Evolutionary conservation across 2,329 filamentous ascomycete genomes (phyloP).

Genomic region (Calonectria naviculata): DNA sequence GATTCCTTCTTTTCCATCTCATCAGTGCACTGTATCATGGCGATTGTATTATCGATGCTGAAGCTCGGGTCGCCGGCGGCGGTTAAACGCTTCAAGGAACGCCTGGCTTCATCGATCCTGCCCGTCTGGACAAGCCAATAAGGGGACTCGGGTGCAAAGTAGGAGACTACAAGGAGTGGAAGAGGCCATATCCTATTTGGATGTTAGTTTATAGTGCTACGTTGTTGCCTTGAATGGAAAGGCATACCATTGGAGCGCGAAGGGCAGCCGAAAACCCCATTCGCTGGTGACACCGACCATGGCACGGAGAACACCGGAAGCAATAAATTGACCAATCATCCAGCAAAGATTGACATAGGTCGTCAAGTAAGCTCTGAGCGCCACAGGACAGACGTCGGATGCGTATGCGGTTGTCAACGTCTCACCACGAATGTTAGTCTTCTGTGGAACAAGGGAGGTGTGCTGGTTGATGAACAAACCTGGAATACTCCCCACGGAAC

Average conservation of each 20-base stretch:
- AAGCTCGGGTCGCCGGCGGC: background rate
- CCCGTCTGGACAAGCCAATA: background rate
- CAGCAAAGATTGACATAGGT: no score
- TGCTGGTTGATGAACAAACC: background rate
- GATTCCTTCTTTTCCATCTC: background rate
- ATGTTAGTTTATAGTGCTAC: background rate
- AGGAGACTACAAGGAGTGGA: background rate
- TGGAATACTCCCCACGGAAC: slow-evolving; percentile 38
- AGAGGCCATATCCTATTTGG: background rate
- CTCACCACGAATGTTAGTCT: background rate
- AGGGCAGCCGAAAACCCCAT: background rate
- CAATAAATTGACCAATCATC: background rate
- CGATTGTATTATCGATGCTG: background rate
- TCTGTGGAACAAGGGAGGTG: background rate
- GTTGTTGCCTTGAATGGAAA: background rate
- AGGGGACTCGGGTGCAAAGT: background rate
- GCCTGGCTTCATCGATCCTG: background rate
- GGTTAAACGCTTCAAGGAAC: background rate
- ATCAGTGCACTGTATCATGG: background rate
- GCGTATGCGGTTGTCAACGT: no score
- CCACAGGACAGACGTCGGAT: no score
- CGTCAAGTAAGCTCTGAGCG: no score
- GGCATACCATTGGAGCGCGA: background rate
- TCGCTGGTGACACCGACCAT: background rate
- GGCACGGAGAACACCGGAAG: background rate